Evolutionary conservation across 2,329 filamentous ascomycete genomes (phyloP).

Genomic region (Simplicillium aogashimaense): DNA sequence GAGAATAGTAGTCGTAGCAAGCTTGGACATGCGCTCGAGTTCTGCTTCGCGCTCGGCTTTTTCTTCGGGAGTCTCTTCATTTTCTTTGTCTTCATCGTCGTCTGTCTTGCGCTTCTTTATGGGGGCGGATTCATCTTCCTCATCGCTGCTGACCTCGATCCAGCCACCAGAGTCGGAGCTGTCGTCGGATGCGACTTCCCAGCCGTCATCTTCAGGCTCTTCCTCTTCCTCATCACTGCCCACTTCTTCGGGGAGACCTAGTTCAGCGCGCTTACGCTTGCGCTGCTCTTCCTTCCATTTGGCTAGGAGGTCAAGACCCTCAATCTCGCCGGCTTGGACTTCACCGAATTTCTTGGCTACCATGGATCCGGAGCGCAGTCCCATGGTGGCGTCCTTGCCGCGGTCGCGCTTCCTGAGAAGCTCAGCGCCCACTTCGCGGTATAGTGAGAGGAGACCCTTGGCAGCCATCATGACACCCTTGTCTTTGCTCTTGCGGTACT

Average conservation of each 20-base stretch:
- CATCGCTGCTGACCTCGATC: constrained; percentile 83
- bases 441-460: constrained; percentile 81
- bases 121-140: constrained; percentile 64
- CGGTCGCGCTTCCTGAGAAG: constrained; percentile 83
- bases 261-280: constrained; percentile 60
- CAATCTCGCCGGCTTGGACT: constrained; percentile 69
- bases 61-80: constrained; percentile 31
- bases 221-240: constrained; percentile 47
- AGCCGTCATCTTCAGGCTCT: constrained; percentile 47
- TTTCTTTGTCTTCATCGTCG: constrained; percentile 13
- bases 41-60: constrained; percentile 30
- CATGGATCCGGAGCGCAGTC: constrained; percentile 63
- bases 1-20: constrained; percentile 88
- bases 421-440: constrained; percentile 82
- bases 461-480: constrained; percentile 99
- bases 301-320: constrained; percentile 83
- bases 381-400: constrained; percentile 83
- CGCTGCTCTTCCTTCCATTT: constrained; percentile 90
- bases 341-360: constrained; percentile 76
- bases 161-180: constrained; percentile 73
- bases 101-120: constrained; percentile 31
- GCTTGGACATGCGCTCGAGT: constrained; percentile 49
- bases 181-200: constrained; percentile 51
- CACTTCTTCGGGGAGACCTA: constrained; percentile 53
- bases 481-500: constrained; percentile 95